Evolutionary conservation across 306 rosid genomes (phyloP).

Genomic region (Argentina anserina): DNA sequence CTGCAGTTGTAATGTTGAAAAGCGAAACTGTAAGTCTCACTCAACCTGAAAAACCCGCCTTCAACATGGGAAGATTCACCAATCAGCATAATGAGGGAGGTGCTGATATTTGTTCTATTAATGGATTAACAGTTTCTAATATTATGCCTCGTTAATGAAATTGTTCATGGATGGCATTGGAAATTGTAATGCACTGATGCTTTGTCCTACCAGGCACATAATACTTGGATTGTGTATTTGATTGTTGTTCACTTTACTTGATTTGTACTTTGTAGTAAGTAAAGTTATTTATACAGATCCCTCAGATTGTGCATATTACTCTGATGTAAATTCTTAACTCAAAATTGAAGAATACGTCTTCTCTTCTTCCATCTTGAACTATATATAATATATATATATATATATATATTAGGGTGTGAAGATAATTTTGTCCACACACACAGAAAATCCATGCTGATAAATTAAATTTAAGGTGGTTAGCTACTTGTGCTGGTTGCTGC

Average conservation of each 20-base stretch:
- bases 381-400: too few relatives aligned
- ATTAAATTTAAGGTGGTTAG: not conserved
- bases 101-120: slow-evolving; percentile 3
- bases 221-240: not conserved
- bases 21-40: slow-evolving; percentile 16
- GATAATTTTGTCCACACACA: not conserved
- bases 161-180: not conserved
- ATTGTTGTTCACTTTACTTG: not conserved
- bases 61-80: slow-evolving; percentile 4
- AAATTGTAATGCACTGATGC: not conserved
- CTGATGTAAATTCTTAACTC: not conserved
- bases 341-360: not conserved
- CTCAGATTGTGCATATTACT: not conserved
- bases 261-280: not conserved
- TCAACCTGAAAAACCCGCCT: slow-evolving; percentile 18
- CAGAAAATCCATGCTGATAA: not conserved
- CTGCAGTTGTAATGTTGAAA: slow-evolving; percentile 24
- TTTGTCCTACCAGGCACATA: not conserved
- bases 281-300: not conserved
- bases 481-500: not conserved
- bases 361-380: not conserved
- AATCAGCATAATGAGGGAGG: not conserved
- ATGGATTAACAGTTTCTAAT: slow-evolving; percentile 17
- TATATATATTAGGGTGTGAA: not conserved
- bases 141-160: not conserved